Evolutionary conservation across 2,329 filamentous ascomycete genomes (phyloP).

Genomic region (Rhynchosporium graminicola): DNA sequence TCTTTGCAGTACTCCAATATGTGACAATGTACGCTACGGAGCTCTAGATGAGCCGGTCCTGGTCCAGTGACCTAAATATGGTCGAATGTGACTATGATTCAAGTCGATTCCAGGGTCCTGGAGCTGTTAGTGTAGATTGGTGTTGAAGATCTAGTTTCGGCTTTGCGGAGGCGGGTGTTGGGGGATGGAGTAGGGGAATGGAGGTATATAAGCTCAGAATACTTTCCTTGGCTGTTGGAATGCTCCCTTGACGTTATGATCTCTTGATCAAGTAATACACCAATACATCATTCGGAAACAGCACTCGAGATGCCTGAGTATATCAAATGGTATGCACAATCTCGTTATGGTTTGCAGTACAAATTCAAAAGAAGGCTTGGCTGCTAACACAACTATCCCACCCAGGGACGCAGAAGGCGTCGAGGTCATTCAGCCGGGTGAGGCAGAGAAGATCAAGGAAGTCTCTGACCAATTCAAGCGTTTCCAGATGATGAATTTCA

Average conservation of each 20-base stretch:
- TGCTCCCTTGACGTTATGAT: not conserved
- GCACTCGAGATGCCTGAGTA: slow-evolving; percentile 20
- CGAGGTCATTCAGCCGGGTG: slow-evolving; percentile 26
- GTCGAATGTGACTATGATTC: too few species aligned
- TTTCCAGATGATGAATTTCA: slow-evolving; percentile 31
- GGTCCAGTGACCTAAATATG: not conserved
- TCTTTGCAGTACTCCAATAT: too few species aligned
- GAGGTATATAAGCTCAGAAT: not conserved
- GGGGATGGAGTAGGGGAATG: not conserved
- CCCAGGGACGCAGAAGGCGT: slow-evolving; percentile 25
- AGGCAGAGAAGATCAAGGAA: slow-evolving; percentile 26
- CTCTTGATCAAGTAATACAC: not conserved
- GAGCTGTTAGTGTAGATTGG: too few species aligned
- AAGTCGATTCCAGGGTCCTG: too few species aligned
- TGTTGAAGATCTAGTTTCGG: not conserved
- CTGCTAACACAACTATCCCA: not conserved
- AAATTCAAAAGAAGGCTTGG: not conserved
- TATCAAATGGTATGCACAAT: slow-evolving; percentile 21
- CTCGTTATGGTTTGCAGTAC: not conserved
- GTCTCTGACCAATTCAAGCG: slow-evolving; percentile 28
- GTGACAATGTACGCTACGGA: not conserved
- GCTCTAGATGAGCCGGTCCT: not conserved
- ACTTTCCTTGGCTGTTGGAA: not conserved
- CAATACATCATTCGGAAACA: not conserved
- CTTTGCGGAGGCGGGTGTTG: not conserved